Evolutionary conservation across 2,329 filamentous ascomycete genomes (phyloP), one percentile per base, ranked within the genome.

Genomic region (Parascedosporium putredinis): DNA sequence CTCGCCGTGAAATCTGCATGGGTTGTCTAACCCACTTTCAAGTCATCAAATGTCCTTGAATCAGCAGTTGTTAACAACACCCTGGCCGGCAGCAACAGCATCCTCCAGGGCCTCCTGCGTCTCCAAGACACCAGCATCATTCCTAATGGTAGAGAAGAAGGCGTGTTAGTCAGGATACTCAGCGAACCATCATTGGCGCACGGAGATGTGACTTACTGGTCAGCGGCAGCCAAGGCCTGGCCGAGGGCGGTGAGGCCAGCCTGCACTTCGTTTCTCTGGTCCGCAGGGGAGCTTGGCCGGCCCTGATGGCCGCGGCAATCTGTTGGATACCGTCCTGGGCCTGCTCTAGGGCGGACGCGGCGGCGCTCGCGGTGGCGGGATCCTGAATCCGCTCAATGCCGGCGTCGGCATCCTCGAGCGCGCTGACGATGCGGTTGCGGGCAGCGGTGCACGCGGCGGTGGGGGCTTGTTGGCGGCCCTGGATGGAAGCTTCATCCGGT

Each of bases 391-490:
- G 25, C 7, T 44, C 25, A 16, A 53, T 45, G 27, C 42, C 38
- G 16, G 16, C n/a, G 16, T 46, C 48, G 31, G 51, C 51, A 14
- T 49, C 23, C 24, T 33, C 27, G 12, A 53, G 51, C 10, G 45
- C 49, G 14, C 45, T 34, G 7, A 53, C 2, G 14, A 53, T 53
- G 27, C 50, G 42, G 49, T 46, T n/a, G 14, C 51, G 51, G 18
- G 51, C 51, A 27, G 48, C 10, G 33, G 50, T 51, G 51, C 51
- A 53, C n/a, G n/a, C n/a, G 29, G 48, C 25, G 6, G 47, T 4
- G 40, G 23, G 40, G 16, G 45, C 49, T 14, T 51, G 43, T 10
- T 50, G 31, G 24, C 49, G 42, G 24, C 24, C 46, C 22, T 47
- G 50, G 47, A 42, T 42, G 18, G 38, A 20, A 12, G 38, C 38